Percentiles rank a stretch among this genome's conserved stretches.
phyloP scores from a whole-genome alignment of 768 basidiomycete genomes.

The Gautieria morchelliformis region DNA sequence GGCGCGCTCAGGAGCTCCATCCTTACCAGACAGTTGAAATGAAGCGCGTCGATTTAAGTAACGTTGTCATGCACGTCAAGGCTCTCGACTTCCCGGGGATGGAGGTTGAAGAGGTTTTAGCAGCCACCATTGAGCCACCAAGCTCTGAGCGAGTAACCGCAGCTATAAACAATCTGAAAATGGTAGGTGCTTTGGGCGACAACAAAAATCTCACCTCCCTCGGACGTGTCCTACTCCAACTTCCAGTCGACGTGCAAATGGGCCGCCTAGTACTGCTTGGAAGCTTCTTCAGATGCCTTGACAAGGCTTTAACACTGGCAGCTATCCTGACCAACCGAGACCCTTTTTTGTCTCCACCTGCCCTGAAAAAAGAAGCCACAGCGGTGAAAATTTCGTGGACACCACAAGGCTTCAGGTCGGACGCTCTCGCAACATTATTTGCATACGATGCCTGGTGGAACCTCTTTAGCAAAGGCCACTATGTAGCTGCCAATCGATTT shows the following conservation, averaged over 20 bases:
- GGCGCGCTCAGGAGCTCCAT: constrained; percentile 49
- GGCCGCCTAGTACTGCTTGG: constrained; percentile 86
- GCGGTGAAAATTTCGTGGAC: constrained; percentile 72
- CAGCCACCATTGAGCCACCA: constrained; percentile 84
- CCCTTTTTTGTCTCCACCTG: constrained; percentile 79
- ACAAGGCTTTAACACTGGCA: constrained; percentile 82
- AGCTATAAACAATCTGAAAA: constrained; percentile 69
- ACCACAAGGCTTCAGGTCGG: constrained; percentile 72
- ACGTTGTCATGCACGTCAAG: constrained; percentile 95
- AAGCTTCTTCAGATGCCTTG: constrained; percentile 86
- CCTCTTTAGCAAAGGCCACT: constrained; percentile 58
- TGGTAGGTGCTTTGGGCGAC: constrained; percentile 80
- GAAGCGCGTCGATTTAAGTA: constrained; percentile 82
- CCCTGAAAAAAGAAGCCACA: constrained; percentile 60
- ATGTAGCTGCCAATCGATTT: constrained; percentile 60
- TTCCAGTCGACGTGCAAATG: constrained; percentile 86
- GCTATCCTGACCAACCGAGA: constrained; percentile 85
- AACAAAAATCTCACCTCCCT: constrained; percentile 74
- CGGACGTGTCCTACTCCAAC: constrained; percentile 77
- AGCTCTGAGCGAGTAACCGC: constrained; percentile 61
- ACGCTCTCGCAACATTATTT: constrained; percentile 65
- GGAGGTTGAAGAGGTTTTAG: constrained; percentile 80
- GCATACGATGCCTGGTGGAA: constrained; percentile 81
- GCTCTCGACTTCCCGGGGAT: constrained; percentile 82
- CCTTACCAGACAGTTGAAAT: constrained; percentile 91